Base-by-base conservation (phyloP, 768 basidiomycete species). In the Mycena pura region DNA sequence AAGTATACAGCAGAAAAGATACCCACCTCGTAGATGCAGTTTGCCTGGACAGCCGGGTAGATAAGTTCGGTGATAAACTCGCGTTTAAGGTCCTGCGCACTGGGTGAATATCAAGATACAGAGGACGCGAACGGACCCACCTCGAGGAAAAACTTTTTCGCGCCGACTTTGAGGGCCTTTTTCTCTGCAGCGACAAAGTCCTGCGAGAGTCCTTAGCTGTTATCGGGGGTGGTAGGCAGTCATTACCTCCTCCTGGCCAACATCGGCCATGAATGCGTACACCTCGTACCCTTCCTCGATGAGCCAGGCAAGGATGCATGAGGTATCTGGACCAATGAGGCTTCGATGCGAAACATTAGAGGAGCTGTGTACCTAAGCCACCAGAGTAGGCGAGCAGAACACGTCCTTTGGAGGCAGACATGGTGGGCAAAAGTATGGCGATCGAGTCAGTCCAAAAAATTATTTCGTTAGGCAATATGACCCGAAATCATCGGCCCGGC, bases 261-360 rank as follows among this genome's bases (percentile, higher is more conserved):
- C 91, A 78, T 96, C 93, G 13, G 94, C 93, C 92, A 96, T 95
- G 85, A 96, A 99, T 22, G 95, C 94, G 68, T 91, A 87, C 65
- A 98, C 96, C 72, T 99, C 93, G 78, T 99, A 99, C 58, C 94
- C 95, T 75, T 98, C 84, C 75, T 99, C 97, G 76, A 99, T 95
- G 77, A 99, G 83, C 96, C 96, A 99, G 51, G 94, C 94, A 69
- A 99, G 90, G 80, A 99, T 99, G 79, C 96, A 99, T 34, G 96
- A 98, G 21, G 97, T 99, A 78, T 99, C 97, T 96, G 69, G 27
- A 40, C 24, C 3, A 27, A 44, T 57, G 52, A 56, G 52, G 6
- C 21, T 25, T 47, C 24, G 9, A 34, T 13, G n/a, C n/a, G 5
- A 17, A 6, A 14, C n/a, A 17, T 32, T 5, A 28, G 48, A 53